Percentiles rank a stretch among this genome's conserved stretches.
These are phyloP conservation scores for Hippophae tibetana DNA, from an alignment of 306 rosid genomes.

Conservation along the genomic window DNA sequence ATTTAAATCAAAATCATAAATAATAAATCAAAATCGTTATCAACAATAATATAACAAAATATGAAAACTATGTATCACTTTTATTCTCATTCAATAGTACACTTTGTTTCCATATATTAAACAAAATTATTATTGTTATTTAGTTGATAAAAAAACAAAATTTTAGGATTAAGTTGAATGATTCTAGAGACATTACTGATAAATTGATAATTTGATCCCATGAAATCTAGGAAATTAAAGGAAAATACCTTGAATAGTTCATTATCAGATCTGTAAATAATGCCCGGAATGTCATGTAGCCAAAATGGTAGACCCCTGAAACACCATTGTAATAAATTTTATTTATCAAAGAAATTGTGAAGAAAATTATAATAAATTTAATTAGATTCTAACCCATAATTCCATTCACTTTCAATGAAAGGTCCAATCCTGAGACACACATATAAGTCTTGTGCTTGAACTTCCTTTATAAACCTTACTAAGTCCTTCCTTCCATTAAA, in stretches of 20 bases:
- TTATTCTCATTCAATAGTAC: no score
- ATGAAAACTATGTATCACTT: no score
- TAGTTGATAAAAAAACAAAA: background rate
- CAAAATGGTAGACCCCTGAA: slow-evolving; percentile 79
- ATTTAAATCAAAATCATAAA: no score
- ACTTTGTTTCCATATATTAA: no score
- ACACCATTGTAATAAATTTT: background rate
- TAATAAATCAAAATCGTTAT: no score
- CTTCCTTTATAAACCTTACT: slow-evolving; percentile 58
- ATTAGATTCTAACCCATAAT: slow-evolving; percentile 45
- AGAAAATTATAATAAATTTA: background rate
- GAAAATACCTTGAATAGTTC: slow-evolving; percentile 62
- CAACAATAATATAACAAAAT: no score
- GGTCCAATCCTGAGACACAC: slow-evolving; percentile 84
- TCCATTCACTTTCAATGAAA: slow-evolving; percentile 73
- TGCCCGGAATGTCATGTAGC: slow-evolving; percentile 63
- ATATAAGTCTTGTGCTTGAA: slow-evolving; percentile 68
- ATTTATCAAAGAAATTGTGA: background rate
- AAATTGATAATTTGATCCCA: background rate
- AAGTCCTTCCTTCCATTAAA: slow-evolving; percentile 59
- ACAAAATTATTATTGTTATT: no score
- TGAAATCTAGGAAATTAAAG: background rate
- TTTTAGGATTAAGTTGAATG: background rate
- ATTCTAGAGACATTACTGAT: background rate
- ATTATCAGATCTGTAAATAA: slow-evolving; percentile 66